phyloP scores from a whole-genome alignment of 148 eudicot genomes.

The Camellia sinensis region DNA sequence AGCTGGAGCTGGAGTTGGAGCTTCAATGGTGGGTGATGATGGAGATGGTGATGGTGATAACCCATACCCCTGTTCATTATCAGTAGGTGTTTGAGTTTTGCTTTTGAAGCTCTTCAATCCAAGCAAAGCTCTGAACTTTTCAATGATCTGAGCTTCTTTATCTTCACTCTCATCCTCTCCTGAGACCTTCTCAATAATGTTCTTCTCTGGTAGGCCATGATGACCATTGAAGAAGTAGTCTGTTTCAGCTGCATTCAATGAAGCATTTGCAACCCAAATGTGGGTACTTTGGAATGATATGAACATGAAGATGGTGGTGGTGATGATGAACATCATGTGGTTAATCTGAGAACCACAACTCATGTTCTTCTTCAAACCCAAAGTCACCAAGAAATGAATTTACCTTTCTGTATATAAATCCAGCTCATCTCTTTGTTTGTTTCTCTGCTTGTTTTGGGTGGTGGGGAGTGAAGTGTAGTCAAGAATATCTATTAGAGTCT shows the following conservation, averaged over 20 bases:
- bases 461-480: conserved; percentile 14
- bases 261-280: conserved; percentile 30
- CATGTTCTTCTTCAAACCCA: conserved; percentile 27
- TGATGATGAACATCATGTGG: conserved; percentile 27
- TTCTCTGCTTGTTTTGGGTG: conserved; percentile 22
- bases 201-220: conserved; percentile 10
- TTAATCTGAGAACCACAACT: conserved; percentile 25
- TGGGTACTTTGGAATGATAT: conserved; percentile 34
- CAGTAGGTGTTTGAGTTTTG: neutral
- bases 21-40: conserved; percentile 38
- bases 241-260: conserved; percentile 29
- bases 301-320: conserved; percentile 38
- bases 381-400: conserved; percentile 22
- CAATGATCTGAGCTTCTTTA: conserved; percentile 30
- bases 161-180: conserved; percentile 44
- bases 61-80: neutral
- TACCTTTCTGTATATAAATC: conserved; percentile 31
- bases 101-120: conserved; percentile 38
- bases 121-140: conserved; percentile 62
- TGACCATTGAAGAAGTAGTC: conserved; percentile 20
- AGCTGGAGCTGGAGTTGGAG: neutral
- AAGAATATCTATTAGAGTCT: conserved; percentile 40
- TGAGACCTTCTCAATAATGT: conserved; percentile 24
- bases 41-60: conserved; percentile 48
- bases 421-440: conserved; percentile 12